phyloP scores from a whole-genome alignment of 192 early-diverging fungal species.

The Rhizophagus sp. region DNA sequence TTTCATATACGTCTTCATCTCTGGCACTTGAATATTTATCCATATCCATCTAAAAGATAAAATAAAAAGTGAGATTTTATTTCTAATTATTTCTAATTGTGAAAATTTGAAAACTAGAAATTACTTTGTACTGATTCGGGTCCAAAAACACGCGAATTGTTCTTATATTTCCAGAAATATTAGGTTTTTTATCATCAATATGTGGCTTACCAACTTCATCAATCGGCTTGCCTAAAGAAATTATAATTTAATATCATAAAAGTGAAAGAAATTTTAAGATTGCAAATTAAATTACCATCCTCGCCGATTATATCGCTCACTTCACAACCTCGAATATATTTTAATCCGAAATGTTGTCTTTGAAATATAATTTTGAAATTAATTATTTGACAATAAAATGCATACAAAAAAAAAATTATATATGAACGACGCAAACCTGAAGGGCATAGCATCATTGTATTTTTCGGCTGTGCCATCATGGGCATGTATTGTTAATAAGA shows the following conservation, averaged over 20 bases:
- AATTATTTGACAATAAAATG: not conserved
- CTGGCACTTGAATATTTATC: constrained; percentile 44
- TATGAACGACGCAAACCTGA: constrained; percentile 36
- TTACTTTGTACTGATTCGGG: constrained; percentile 77
- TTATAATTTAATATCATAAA: constrained; percentile 10
- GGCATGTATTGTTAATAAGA: constrained; percentile 73
- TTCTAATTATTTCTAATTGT: not conserved
- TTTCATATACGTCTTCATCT: constrained; percentile 69
- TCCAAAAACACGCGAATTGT: constrained; percentile 82
- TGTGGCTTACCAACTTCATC: constrained; percentile 47
- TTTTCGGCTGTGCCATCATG: constrained; percentile 44
- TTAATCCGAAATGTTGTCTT: constrained; percentile 67
- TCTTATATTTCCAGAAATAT: constrained; percentile 48
- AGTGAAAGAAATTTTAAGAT: not conserved
- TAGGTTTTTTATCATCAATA: constrained; percentile 35
- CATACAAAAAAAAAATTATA: not conserved
- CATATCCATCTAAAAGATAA: constrained; percentile 50
- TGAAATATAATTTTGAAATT: not conserved
- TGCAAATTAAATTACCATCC: constrained; percentile 55
- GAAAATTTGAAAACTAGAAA: not conserved
- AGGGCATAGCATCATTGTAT: constrained; percentile 51
- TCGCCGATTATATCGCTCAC: constrained; percentile 75
- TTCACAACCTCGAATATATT: constrained; percentile 85
- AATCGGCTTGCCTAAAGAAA: constrained; percentile 43
- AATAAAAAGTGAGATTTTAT: not conserved